Evolutionary conservation across 169 alveolate genomes (phyloP), one percentile per base, ranked within the genome.

Genomic region (Cardiosporidium cionae): DNA sequence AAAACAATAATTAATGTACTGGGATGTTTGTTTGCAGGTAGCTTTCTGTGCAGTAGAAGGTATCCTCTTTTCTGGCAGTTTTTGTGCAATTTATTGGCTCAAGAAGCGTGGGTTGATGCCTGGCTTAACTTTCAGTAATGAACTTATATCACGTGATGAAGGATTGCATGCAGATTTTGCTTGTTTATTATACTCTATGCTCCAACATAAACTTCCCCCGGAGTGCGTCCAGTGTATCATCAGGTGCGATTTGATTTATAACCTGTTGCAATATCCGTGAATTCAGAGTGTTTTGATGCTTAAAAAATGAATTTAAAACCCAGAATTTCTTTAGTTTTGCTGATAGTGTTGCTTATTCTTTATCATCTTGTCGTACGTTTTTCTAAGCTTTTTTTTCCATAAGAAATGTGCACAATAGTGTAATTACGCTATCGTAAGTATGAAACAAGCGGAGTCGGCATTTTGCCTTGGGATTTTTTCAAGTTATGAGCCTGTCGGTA

Each of bases 131-230:
- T 93, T 92, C 80, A 88, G 95, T 76, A 94, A 97, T 87, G 99
- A 97, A 85, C 87, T 97, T 53, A 97, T 97, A 65, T 84, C 97
- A 32, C 92, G 99, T 73, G 99, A 97, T 79, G 99, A 97, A 87
- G 99, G 99, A 0, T 84, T 97, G 52, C 99, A 97, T 84, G 97
- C 99, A 22, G 99, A 97, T 82, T 97, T 97, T 80, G 99, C 97
- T 27, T 96, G 99, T 85, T 84, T 95, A 65, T 81, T 96, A 35
- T 96, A 97, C 90, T 90, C 93, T 58, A 85, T 90, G 78, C 84
- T 97, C 28, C 86, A 86, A 76, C 87, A 91, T 82, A 53, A 71
- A 27, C 85, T 96, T 9, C 93, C 97, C 1, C 90, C 86, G 36
- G 90, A 89, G 29, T 87, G 94, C 79, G 95, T 96, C 32, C 93